Conservation (phyloP, 257 asterid genomes). For the Jaltomata sinuosa region DNA sequence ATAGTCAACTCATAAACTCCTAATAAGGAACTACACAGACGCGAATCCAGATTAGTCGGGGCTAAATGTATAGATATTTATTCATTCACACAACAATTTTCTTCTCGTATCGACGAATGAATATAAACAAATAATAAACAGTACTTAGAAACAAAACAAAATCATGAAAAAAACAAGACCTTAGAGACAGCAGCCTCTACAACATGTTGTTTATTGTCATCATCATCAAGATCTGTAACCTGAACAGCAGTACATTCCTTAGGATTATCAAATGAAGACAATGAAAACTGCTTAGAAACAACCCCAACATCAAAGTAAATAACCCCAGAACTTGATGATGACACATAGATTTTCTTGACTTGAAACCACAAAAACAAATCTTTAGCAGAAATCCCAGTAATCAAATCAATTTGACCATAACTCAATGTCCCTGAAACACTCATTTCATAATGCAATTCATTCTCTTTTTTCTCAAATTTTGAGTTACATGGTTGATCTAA, state of each 20-base stretch:
- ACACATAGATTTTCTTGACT: conserved; percentile 79
- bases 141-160: neutral
- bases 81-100: too few species aligned
- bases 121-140: too few species aligned
- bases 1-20: neutral
- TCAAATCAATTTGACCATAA: conserved; percentile 55
- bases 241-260: conserved; percentile 71
- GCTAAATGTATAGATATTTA: neutral
- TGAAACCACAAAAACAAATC: conserved; percentile 96
- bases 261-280: conserved; percentile 80
- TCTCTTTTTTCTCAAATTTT: conserved; percentile 49
- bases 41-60: too few species aligned
- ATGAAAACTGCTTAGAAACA: conserved; percentile 86
- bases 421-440: conserved; percentile 54
- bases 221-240: conserved; percentile 39
- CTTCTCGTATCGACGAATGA: neutral
- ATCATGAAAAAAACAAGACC: conserved; percentile 23
- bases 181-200: conserved; percentile 22
- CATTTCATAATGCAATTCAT: conserved; percentile 65
- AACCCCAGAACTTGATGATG: conserved; percentile 81
- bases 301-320: conserved; percentile 93
- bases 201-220: neutral
- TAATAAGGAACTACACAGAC: too few species aligned
- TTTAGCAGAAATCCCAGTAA: conserved; percentile 83
- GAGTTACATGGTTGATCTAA: conserved; percentile 81